These are phyloP conservation scores for Cicer pinnatifidum DNA, from an alignment of 306 rosid genomes.

Conservation along the genomic window DNA sequence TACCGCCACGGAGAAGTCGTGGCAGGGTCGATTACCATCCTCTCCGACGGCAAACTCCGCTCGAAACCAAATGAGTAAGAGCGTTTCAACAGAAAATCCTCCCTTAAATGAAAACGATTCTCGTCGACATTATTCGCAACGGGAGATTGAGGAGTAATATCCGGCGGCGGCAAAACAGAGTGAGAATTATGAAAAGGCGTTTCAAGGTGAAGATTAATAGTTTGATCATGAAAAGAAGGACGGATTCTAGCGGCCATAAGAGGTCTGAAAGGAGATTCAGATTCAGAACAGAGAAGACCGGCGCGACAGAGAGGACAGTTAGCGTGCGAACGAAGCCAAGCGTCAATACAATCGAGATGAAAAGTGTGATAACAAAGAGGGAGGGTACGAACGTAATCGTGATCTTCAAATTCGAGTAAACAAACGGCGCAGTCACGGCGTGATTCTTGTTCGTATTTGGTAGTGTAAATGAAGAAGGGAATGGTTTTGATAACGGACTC, in stretches of 20 bases:
- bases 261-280: slow-evolving; percentile 79
- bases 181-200: slow-evolving; percentile 46
- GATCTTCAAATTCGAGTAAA: slow-evolving; percentile 75
- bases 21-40: slow-evolving; percentile 76
- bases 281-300: slow-evolving; percentile 61
- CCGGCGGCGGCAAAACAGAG: slow-evolving; percentile 47
- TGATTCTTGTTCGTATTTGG: slow-evolving; percentile 48
- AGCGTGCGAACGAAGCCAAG: slow-evolving; percentile 93
- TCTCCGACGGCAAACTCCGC: slow-evolving; percentile 68
- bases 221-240: slow-evolving; percentile 76
- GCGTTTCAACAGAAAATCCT: slow-evolving; percentile 74
- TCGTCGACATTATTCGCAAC: slow-evolving; percentile 49
- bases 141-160: slow-evolving; percentile 66
- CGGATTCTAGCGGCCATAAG: slow-evolving; percentile 88
- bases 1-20: slow-evolving; percentile 83
- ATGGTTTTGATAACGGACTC: slow-evolving; percentile 89
- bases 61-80: slow-evolving; percentile 94
- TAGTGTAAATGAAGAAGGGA: slow-evolving; percentile 72
- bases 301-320: slow-evolving; percentile 97
- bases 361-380: slow-evolving; percentile 88
- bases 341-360: slow-evolving; percentile 88
- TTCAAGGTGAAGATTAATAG: slow-evolving; percentile 54
- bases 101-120: slow-evolving; percentile 57
- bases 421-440: slow-evolving; percentile 90
- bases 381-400: slow-evolving; percentile 79